A percentile compares a stretch with the other conserved stretches of the same genome.
phyloP scores from a whole-genome alignment of 768 basidiomycete genomes.

The Lactarius sanguifluus region DNA sequence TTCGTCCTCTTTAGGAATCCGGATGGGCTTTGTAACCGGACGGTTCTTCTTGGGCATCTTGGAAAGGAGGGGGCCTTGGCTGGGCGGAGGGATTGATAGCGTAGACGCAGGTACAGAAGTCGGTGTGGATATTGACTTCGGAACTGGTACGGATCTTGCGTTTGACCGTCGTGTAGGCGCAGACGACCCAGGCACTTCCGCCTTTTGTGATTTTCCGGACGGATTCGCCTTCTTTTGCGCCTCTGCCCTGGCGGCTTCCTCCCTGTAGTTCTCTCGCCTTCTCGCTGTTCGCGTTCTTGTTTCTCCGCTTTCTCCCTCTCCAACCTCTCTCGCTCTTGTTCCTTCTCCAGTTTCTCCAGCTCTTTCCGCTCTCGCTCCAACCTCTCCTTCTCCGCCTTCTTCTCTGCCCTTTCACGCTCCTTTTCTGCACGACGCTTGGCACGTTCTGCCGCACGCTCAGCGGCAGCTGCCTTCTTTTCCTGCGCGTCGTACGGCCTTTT shows the following conservation, averaged over 20 bases:
- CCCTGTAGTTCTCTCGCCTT: constrained; percentile 36
- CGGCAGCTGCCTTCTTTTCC: constrained; percentile 58
- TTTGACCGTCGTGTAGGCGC: constrained; percentile 30
- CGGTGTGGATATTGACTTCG: constrained; percentile 30
- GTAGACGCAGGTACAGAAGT: constrained; percentile 29
- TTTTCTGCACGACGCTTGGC: constrained; percentile 62
- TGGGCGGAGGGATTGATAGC: constrained; percentile 37
- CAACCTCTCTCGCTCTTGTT: constrained; percentile 38
- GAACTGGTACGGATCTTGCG: constrained; percentile 32
- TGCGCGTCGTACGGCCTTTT: constrained; percentile 44
- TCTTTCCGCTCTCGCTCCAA: constrained; percentile 42
- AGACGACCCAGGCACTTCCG: constrained; percentile 18
- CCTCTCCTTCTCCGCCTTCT: constrained; percentile 53
- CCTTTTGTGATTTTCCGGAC: constrained; percentile 23
- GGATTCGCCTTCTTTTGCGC: constrained; percentile 16
- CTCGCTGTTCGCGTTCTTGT: constrained; percentile 31
- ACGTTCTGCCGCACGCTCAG: constrained; percentile 61
- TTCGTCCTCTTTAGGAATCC: constrained; percentile 60
- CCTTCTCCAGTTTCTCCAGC: constrained; percentile 43
- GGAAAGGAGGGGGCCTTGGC: constrained; percentile 73
- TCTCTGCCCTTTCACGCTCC: constrained; percentile 54
- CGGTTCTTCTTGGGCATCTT: constrained; percentile 85
- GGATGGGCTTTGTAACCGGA: constrained; percentile 57
- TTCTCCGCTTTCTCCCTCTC: constrained; percentile 35
- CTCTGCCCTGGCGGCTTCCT: constrained; percentile 30